Evolutionary conservation across 164 flowering plant species (phyloP), one percentile per base, ranked within the genome.

Genomic region (Dillenia turbinata): DNA sequence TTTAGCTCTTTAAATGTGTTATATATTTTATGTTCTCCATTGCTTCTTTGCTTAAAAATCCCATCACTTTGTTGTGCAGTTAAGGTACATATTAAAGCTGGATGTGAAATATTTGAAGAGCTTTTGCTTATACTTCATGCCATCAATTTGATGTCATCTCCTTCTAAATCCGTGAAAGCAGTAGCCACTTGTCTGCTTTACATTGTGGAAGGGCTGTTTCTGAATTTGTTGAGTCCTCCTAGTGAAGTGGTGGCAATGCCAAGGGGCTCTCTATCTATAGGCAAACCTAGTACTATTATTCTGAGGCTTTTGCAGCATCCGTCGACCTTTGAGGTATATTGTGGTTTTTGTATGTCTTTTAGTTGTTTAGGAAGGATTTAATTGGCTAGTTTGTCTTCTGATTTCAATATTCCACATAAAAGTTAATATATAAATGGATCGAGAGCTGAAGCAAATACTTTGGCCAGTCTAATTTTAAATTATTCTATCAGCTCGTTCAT

Each of bases 311-410:
- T 94, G 63, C 81, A 71, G 59, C 78, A 80, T 68, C 74, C 84
- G 33, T 89, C 89, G n/a, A n/a, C n/a, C 92, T 75, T 71, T 71
- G 88, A 94, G 99, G 99, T 94, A 66, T 55, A 16, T 26, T 59
- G 33, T 26, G 33, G 33, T 26, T 26, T 26, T 26, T 26, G 33
- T 5, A 26, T 2, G 33, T 5, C 33, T 26, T 2, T 26, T 26
- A 26, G 33, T 26, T 26, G 33, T 26, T 26, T 26, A 26, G 33
- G 5, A 26, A 26, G 33, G 33, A 26, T 26, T 26, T 26, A 26
- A 26, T 5, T 26, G 33, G 33, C 5, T 1, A 26, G 33, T 26
- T 5, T 26, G 33, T 26, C 5, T 1, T 26, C 3, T 26, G 33
- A 26, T 26, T 26, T 26, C 33, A 26, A 26, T 26, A 5, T 26